A percentile compares a stretch with the other conserved stretches of the same genome.
These are phyloP conservation scores for Toxicodendron radicans DNA, from an alignment of 345 rosid genomes.

Conservation along the genomic window DNA sequence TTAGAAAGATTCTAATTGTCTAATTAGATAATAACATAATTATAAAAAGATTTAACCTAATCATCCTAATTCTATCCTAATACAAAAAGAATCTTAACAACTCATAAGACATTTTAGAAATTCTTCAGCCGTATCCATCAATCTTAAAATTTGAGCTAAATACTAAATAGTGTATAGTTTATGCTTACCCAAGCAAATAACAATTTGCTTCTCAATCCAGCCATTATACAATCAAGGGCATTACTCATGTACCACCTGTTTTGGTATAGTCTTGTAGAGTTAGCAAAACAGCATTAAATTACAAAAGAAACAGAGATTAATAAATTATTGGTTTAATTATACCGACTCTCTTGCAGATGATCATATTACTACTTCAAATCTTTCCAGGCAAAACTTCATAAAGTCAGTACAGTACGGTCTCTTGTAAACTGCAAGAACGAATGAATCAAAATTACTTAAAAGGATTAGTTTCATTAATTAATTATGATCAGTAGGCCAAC, in stretches of 20 bases:
- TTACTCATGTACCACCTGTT: slow-evolving; percentile 23
- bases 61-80: too few relatives aligned
- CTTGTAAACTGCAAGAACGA: slow-evolving; percentile 37
- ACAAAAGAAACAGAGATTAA: neutral
- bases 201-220: slow-evolving; percentile 25
- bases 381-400: slow-evolving; percentile 43
- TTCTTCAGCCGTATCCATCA: neutral
- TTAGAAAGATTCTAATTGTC: too few relatives aligned
- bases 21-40: too few relatives aligned
- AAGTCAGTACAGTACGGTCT: slow-evolving; percentile 45
- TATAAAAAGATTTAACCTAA: too few relatives aligned
- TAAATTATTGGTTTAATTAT: neutral
- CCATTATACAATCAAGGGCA: slow-evolving; percentile 26
- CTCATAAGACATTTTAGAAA: too few relatives aligned
- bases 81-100: too few relatives aligned
- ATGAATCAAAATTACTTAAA: neutral
- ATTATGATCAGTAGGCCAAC: neutral
- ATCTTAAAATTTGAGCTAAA: neutral
- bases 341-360: slow-evolving; percentile 36
- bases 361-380: slow-evolving; percentile 55
- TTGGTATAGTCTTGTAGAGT: too few relatives aligned
- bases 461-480: too few relatives aligned
- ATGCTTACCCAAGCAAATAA: slow-evolving; percentile 38
- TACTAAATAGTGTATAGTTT: neutral
- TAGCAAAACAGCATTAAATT: too few relatives aligned